Evolutionary conservation across 1,284 basidiomycete genomes (phyloP), one percentile per base, ranked within the genome.

Genomic region (Papiliotrema fonsecae): DNA sequence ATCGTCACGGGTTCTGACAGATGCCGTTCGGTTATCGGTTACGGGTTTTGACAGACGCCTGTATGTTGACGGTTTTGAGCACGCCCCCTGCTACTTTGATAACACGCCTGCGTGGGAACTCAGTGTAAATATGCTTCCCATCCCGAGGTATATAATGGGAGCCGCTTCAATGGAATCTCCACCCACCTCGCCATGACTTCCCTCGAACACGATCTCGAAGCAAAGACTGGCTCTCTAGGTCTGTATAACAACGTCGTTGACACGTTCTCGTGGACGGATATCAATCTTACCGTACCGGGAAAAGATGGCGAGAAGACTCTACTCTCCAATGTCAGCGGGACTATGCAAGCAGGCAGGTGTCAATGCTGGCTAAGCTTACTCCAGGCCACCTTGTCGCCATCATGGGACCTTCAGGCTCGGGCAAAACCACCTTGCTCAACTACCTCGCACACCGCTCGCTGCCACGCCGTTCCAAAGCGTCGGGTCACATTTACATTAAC

Each of bases 381-480:
- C 11, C 19, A 37, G 77, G 77, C 14, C 60, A 78, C 52, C 69
- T 79, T 4, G 75, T 74, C 14, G 76, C 76, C 3, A 77, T 80
- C 53, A 67, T 78, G 45, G 75, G 71, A 2, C 72, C 69, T 2
- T 69, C 63, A 1, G 75, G 77, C 25, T 75, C 77, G 0, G 78
- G 78, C 38, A 58, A 78, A 73, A 60, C 72, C 5, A 77, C 77
- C 2, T 64, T 80, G 1, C 69, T 80, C 0, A 77, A 79, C 41
- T 60, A 78, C 0, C 65, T 79, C 22, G 75, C 77, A 0, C 65
- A 70, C 7, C 70, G 78, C 3, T 55, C 61, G 19, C 52, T 69
- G 50, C 64, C 52, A 9, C 35, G 11, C 1, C 51, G 51, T 1
- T 77, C 76, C 58, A 46, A 57, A 22, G 54, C 55, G 16, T 50